Percentiles rank a stretch among this genome's conserved stretches.
phyloP scores from a whole-genome alignment of 345 rosid genomes.

The Populus nigra region DNA sequence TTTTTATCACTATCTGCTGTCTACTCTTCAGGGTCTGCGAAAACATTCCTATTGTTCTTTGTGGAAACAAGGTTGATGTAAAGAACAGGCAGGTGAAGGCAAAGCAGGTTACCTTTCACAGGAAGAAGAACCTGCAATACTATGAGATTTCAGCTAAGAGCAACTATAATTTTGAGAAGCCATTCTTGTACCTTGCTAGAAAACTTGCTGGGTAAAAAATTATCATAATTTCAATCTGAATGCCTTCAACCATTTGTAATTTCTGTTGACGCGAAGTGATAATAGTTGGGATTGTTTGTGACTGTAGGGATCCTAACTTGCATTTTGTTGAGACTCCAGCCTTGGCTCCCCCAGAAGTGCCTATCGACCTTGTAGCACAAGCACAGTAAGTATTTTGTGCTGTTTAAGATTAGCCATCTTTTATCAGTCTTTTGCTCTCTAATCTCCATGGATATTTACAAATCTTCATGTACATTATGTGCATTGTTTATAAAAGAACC shows the following conservation, averaged over 20 bases:
- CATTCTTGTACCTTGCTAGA: constrained; percentile 85
- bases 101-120: constrained; percentile 85
- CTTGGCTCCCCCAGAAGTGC: constrained; percentile 24
- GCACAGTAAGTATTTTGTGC: constrained; percentile 8
- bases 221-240: background rate
- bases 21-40: constrained; percentile 64
- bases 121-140: constrained; percentile 91
- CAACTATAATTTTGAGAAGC: constrained; percentile 91
- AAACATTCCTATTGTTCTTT: constrained; percentile 83
- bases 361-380: constrained; percentile 19
- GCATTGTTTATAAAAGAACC: background rate
- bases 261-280: background rate
- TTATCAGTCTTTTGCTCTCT: background rate
- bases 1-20: background rate
- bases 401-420: background rate
- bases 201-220: constrained; percentile 73
- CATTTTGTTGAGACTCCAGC: constrained; percentile 28
- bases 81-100: constrained; percentile 97
- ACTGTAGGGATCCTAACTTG: constrained; percentile 15
- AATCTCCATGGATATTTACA: background rate
- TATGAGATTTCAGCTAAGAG: constrained; percentile 95
- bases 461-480: background rate
- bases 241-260: background rate
- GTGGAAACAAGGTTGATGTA: constrained; percentile 93
- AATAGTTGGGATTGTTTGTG: background rate